Evolutionary conservation across 2,329 filamentous ascomycete genomes (phyloP), one percentile per base, ranked within the genome.

Genomic region (Verruconis gallopava): DNA sequence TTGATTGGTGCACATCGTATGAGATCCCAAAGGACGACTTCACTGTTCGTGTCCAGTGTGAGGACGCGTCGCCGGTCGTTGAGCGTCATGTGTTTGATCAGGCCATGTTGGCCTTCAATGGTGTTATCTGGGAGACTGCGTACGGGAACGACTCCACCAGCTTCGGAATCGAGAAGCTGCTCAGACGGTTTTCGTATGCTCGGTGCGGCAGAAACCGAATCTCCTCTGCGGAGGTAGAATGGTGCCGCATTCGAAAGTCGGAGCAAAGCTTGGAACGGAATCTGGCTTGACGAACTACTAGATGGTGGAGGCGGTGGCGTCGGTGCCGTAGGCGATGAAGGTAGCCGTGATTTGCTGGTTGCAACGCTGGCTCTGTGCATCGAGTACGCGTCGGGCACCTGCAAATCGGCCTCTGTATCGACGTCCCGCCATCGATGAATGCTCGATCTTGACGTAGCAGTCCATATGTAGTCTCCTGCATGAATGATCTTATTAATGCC

Each of bases 1-100:
- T 85, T 75, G 42, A 96, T 78, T 0, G 85, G 85, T 54, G 81
- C 73, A 56, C 91, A 96, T 79, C 91, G 48, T 18, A 32, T 11
- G 20, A 98, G 67, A 68, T 98, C 91, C 91, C 91, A 98, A 49
- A 98, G 65, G 37, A 95, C 67, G 2, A 96, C 88, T 55, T 98
- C 91, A 13, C 91, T 91, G 1, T 89, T 88, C 2, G 91, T 95
- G 59, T 98, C 91, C 40, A 94, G 67, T 0, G 91, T 98, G 49
- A 98, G 67, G 3, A 93, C 88, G 45, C 86, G 75, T 55, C 84
- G 81, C 50, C 89, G 75, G 57, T 98, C 89, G 59, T 93, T 96
- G 46, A 98, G 69, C 51, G 96, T 72, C 52, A 81, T 79, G 59
- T 95, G 84, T 61, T 96, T 98, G 47, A 96, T 85, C 41, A 98